phyloP scores from a whole-genome alignment of 495 filamentous ascomycete species.

The Penicillium samsonianum region DNA sequence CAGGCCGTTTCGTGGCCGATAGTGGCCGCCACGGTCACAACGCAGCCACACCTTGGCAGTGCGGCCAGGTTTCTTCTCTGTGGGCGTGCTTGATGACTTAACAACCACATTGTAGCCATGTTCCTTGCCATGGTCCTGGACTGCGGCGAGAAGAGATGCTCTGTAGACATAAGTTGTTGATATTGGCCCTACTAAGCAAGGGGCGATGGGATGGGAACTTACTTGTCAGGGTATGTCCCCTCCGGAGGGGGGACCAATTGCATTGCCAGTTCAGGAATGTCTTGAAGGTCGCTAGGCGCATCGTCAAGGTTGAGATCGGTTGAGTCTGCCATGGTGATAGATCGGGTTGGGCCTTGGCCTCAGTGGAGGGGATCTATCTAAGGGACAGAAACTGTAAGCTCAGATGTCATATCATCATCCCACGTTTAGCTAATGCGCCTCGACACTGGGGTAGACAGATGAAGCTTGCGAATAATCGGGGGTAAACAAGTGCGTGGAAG shows the following conservation, averaged over 20 bases:
- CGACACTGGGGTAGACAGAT: slow-evolving; percentile 4
- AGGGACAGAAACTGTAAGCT: slow-evolving; percentile 16
- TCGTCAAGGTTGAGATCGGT: slow-evolving; percentile 47
- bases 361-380: slow-evolving; percentile 9
- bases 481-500: slow-evolving; percentile 50
- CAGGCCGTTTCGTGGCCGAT: slow-evolving; percentile 51
- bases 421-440: background rate
- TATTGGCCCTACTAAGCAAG: background rate
- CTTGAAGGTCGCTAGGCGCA: slow-evolving; percentile 51
- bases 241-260: slow-evolving; percentile 47
- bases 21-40: slow-evolving; percentile 54
- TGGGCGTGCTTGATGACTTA: slow-evolving; percentile 50
- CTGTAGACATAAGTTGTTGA: slow-evolving; percentile 23
- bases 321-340: slow-evolving; percentile 43
- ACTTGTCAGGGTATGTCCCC: slow-evolving; percentile 51
- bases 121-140: slow-evolving; percentile 47
- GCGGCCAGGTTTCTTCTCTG: slow-evolving; percentile 50
- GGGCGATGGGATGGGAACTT: slow-evolving; percentile 14
- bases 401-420: slow-evolving; percentile 22
- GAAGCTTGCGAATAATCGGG: slow-evolving; percentile 14
- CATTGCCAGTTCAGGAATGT: slow-evolving; percentile 50
- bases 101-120: slow-evolving; percentile 53
- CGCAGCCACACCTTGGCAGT: slow-evolving; percentile 52
- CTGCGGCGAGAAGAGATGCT: slow-evolving; percentile 41
- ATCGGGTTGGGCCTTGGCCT: slow-evolving; percentile 18